Conservation (phyloP, 129 eudicot genomes). For the Chrysanthemum makinoi region DNA sequence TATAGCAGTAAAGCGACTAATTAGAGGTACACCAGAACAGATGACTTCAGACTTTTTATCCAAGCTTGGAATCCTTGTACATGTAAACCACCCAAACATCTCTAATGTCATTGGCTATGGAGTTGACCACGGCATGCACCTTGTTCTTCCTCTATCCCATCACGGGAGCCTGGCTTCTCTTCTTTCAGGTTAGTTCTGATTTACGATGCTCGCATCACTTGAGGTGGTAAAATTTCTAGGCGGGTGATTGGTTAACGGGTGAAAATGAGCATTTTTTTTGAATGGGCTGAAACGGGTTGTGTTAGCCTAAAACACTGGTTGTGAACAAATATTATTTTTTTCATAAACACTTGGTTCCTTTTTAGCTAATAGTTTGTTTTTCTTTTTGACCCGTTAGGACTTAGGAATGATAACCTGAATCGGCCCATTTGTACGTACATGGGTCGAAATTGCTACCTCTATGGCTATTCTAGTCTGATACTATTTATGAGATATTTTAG, state of each 20-base stretch:
- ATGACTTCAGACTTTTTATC: constrained; percentile 85
- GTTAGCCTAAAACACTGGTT: background rate
- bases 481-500: background rate
- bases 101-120: constrained; percentile 82
- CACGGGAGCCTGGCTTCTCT: constrained; percentile 77
- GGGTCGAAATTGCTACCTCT: constrained; percentile 4
- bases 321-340: background rate
- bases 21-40: constrained; percentile 66
- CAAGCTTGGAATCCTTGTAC: constrained; percentile 86
- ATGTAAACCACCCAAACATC: constrained; percentile 81
- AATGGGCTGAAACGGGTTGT: background rate
- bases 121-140: constrained; percentile 89
- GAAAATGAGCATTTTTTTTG: background rate
- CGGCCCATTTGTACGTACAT: background rate
- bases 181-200: constrained; percentile 51
- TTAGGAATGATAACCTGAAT: background rate
- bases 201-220: background rate
- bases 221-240: background rate
- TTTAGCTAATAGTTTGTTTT: background rate
- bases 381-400: background rate
- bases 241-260: background rate
- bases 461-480: background rate
- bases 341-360: background rate
- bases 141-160: constrained; percentile 84
- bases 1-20: constrained; percentile 69